These are phyloP conservation scores for Blastobotrys raffinosifermentans DNA, from an alignment of 1,139 yeast species.

Conservation along the genomic window DNA sequence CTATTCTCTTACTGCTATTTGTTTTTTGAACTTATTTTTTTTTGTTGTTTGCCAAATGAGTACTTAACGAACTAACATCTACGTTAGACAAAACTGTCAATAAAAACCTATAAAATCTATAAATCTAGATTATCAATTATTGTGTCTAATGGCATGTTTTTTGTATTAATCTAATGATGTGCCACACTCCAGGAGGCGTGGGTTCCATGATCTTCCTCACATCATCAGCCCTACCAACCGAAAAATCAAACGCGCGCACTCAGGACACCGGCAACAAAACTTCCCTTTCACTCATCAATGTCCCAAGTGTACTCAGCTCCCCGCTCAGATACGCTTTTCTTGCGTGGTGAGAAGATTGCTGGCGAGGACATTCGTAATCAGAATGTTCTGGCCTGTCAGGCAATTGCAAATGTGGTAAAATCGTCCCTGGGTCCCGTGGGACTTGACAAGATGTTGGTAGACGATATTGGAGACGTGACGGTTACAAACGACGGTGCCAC, in stretches of 20 bases:
- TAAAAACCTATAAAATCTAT: too few species aligned
- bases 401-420: slow-evolving; percentile 96
- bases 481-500: slow-evolving; percentile 99
- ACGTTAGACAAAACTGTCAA: too few species aligned
- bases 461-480: slow-evolving; percentile 98
- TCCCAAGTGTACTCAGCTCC: slow-evolving; percentile 58
- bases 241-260: too few species aligned
- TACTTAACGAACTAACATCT: too few species aligned
- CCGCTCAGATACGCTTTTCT: slow-evolving; percentile 84
- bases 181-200: too few species aligned
- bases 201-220: too few species aligned
- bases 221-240: too few species aligned
- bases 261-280: too few species aligned
- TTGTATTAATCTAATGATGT: too few species aligned
- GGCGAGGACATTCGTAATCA: slow-evolving; percentile 97
- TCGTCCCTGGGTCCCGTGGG: slow-evolving; percentile 98
- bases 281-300: slow-evolving; percentile 37
- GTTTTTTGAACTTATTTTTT: slow-evolving; percentile 5
- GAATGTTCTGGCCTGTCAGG: slow-evolving; percentile 87
- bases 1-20: slow-evolving; percentile 1
- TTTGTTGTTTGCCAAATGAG: too few species aligned
- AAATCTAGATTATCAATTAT: too few species aligned
- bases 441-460: slow-evolving; percentile 96
- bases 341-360: slow-evolving; percentile 92
- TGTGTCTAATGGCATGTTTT: too few species aligned